Conservation (phyloP, 495 filamentous ascomycete genomes). For the Baudoinia panamericana region DNA sequence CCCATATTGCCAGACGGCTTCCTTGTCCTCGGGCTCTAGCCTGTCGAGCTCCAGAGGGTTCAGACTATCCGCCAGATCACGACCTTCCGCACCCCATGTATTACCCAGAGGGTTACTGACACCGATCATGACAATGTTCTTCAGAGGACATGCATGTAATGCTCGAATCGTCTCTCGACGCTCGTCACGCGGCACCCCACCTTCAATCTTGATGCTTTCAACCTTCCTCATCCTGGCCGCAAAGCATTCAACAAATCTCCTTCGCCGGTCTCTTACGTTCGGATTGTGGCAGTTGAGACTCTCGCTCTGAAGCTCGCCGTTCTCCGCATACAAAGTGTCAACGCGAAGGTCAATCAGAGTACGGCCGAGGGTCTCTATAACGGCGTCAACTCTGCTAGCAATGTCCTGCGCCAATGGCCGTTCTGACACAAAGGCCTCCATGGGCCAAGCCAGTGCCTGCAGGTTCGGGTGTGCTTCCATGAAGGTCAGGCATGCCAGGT, state of each 20-base stretch:
- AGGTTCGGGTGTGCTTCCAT: conserved; percentile 27
- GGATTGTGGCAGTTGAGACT: background rate
- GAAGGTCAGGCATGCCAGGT: conserved; percentile 19
- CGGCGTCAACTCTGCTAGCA: conserved; percentile 10
- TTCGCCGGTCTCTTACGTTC: conserved; percentile 15
- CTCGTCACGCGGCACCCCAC: conserved; percentile 28
- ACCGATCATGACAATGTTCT: conserved; percentile 27
- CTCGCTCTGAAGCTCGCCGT: conserved; percentile 23
- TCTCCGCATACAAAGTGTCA: conserved; percentile 17
- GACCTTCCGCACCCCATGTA: conserved; percentile 23
- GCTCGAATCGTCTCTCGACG: conserved; percentile 28
- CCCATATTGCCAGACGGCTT: conserved; percentile 6
- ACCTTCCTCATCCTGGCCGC: conserved; percentile 25
- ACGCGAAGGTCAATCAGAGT: conserved; percentile 24
- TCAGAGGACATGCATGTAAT: conserved; percentile 22
- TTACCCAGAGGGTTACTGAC: conserved; percentile 25
- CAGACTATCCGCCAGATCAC: conserved; percentile 15
- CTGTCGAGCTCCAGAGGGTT: conserved; percentile 5
- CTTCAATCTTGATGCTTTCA: conserved; percentile 27
- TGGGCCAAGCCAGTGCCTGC: conserved; percentile 26
- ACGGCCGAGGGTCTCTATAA: conserved; percentile 21
- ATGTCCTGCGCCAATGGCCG: background rate
- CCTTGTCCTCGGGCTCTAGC: conserved; percentile 23
- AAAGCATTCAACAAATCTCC: conserved; percentile 26
- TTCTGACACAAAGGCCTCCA: conserved; percentile 25